Base-by-base conservation (phyloP, 805 yeast genomes). In the Lipomyces orientalis region DNA sequence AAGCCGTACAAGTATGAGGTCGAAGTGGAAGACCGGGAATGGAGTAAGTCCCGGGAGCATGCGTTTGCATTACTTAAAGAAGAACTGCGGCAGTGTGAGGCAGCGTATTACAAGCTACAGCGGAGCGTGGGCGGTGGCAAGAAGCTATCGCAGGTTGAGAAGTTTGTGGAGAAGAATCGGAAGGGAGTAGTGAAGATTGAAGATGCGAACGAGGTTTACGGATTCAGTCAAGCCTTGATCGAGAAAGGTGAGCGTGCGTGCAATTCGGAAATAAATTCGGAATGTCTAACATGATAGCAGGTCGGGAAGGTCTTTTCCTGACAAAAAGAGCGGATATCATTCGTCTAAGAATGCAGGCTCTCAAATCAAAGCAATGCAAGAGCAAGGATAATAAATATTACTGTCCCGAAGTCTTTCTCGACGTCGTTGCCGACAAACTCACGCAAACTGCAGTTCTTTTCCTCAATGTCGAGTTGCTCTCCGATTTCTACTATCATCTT, bases 1-100 rank as follows among this genome's bases (percentile, higher is more conserved):
- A 95, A 95, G 77, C 99, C 99, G 1, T 95, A 90, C 81, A 95
- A 95, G 80, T 95, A 94, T 77, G 99, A 95, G 76, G 93, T 95
- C 67, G 99, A 95, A 75, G 86, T 95, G 60, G 98, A 95, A 76
- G 97, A 93, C 73, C 84, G 97, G 52, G 99, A 95, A 77, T 95
- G 99, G 99, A 80, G 81, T 37, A 76, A 84, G 7, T 88, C 97
- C 51, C 86, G 91, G 67, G 96, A 90, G 39, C 96, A 90, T 75
- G 85, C 98, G 0, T 85, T 87, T 12, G 81, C 80, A 29, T 78
- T 95, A 64, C 78, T 95, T 65, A 89, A 88, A 74, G 98, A 95
- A 76, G 99, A 95, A 79, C 79, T 91, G 67, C 82, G 86, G 59
- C 97, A 93, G 78, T 93, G 97, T 76, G 88, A 88, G 64, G 84